Evolutionary conservation across 1,284 basidiomycete species (phyloP), one percentile per base, ranked within the genome.

Genomic region (Volvariella surrecta): DNA sequence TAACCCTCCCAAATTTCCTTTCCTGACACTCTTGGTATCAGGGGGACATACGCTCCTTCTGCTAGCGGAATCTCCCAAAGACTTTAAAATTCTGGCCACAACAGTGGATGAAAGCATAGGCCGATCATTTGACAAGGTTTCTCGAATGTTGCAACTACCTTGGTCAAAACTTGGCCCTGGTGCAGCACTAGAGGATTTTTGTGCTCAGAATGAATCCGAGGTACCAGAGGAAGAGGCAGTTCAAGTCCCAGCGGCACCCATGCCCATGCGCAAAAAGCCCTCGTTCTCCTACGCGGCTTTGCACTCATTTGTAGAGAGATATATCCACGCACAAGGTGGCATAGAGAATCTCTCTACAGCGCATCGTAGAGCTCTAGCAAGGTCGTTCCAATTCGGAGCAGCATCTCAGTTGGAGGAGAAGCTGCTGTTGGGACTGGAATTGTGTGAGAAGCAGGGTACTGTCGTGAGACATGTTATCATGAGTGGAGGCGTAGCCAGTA

Each of bases 1-100:
- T 1, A 54, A 68, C 15, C 64, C 68, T 3, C 89, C 89, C 0
- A 52, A 56, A 10, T 96, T 85, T 57, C 94, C 94, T 0, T 96
- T 94, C 66, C 71, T 96, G 30, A 85, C 86, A 0, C 70, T 96
- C 9, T 73, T 97, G 18, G 72, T 94, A 40, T 92, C 89, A 0
- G 94, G 94, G 16, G 93, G 93, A 1, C 93, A 97, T 58, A 93
- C 93, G 0, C 70, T 95, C 37, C 72, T 96, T 17, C 71, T 96
- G 0, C 78, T 94, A 8, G 87, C 83, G 1, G 68, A 59, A 0
- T 79, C 79, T 0, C 58, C 62, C 16, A 68, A 65, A 2, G 61
- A 68, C 0, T 95, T 89, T 60, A 64, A 68, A 47, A 80, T 89
- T 39, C 66, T 97, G 18, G 83, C 86, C 0, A 82, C 81, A 3